These are phyloP conservation scores for Hypocrella siamensis DNA, from an alignment of 2,329 filamentous ascomycete genomes.

Conservation along the genomic window DNA sequence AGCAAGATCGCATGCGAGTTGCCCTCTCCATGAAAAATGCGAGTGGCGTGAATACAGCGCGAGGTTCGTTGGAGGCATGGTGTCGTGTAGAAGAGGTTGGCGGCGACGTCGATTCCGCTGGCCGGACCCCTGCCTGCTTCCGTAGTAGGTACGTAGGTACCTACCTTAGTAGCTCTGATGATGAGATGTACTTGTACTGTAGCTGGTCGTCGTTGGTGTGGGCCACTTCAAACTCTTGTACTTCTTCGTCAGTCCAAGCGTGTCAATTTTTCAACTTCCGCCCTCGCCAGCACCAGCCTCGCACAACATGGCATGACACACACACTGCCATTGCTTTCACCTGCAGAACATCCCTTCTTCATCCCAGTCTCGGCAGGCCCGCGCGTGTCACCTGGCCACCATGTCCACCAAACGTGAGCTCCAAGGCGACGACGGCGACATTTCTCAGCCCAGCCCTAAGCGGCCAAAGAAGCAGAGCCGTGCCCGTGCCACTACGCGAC, in stretches of 20 bases:
- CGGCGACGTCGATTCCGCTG: too few species aligned
- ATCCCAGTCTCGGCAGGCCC: not conserved
- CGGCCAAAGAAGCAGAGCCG: constrained; percentile 9
- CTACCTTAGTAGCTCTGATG: too few species aligned
- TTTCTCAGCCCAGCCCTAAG: constrained; percentile 11
- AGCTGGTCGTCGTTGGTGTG: too few species aligned
- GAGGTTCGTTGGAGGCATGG: not conserved
- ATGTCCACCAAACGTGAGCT: constrained; percentile 22
- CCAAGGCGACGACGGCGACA: constrained; percentile 15
- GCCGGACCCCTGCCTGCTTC: too few species aligned
- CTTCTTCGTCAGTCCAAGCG: too few species aligned
- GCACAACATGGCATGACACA: too few species aligned
- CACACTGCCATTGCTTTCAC: too few species aligned
- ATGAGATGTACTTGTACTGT: too few species aligned
- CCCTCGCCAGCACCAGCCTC: not conserved
- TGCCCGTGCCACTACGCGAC: constrained; percentile 16
- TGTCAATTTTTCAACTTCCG: too few species aligned
- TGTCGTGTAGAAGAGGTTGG: not conserved
- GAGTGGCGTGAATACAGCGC: not conserved
- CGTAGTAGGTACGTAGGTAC: too few species aligned
- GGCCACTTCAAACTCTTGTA: too few species aligned
- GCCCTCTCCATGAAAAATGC: constrained; percentile 15
- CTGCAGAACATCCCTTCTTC: too few species aligned
- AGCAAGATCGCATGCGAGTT: constrained; percentile 13
- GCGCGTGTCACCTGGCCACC: not conserved